phyloP scores from a whole-genome alignment of 257 asterid species.

The Ophiorrhiza pumila region DNA sequence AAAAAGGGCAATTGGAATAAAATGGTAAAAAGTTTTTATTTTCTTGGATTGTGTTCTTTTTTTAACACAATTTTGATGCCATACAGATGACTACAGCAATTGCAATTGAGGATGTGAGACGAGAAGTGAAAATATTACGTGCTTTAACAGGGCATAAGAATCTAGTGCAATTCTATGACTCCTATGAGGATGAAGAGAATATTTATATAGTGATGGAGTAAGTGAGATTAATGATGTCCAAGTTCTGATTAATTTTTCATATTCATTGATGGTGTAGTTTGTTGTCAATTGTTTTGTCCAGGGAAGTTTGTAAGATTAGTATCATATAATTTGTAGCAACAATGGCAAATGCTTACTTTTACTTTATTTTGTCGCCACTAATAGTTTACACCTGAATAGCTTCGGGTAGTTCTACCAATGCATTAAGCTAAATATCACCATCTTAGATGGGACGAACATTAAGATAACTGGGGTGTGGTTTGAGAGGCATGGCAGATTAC shows the following conservation, averaged over 20 bases:
- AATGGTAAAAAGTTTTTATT: not conserved
- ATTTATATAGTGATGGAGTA: conserved; percentile 66
- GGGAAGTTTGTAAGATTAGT: not conserved
- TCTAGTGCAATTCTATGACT: conserved; percentile 59
- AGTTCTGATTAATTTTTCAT: not conserved
- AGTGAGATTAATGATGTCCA: conserved; percentile 21
- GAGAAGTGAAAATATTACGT: conserved; percentile 62
- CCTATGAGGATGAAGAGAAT: conserved; percentile 66
- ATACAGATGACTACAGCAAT: conserved; percentile 70
- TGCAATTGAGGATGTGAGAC: conserved; percentile 62
- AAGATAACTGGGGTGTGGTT: not conserved
- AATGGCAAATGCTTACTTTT: conserved; percentile 6
- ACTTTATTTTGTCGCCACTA: not conserved
- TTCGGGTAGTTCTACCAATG: not conserved
- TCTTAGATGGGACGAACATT: too few species aligned
- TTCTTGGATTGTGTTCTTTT: not conserved
- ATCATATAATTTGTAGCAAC: not conserved
- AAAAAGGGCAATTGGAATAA: not conserved
- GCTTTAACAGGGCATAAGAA: conserved; percentile 62
- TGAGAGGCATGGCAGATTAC: not conserved
- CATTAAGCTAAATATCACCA: not conserved
- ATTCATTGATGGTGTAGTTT: not conserved
- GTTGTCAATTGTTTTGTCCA: not conserved
- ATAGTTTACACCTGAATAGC: not conserved
- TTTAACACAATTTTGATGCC: conserved; percentile 9